A percentile compares a stretch with the other conserved stretches of the same genome.
Conservation (phyloP, 257 asterid genomes). For the Solanum paucissectum region DNA sequence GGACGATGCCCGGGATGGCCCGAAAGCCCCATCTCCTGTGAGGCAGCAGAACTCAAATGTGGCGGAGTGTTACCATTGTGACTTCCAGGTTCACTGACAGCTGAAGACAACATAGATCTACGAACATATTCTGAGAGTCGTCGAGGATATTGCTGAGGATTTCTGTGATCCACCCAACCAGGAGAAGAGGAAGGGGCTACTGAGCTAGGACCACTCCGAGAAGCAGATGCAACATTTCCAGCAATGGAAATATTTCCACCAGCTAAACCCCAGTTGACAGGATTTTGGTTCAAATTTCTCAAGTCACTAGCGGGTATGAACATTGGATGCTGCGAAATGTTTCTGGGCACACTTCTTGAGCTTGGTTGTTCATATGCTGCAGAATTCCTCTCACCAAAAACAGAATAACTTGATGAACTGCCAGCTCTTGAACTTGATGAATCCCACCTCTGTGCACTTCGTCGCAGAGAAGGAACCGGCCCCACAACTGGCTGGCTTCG, state of each 20-base stretch:
- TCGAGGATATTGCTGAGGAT: constrained; percentile 47
- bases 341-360: constrained; percentile 39
- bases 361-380: constrained; percentile 26
- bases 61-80: constrained; percentile 28
- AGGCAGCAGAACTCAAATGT: constrained; percentile 27
- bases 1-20: constrained; percentile 35
- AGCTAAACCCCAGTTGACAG: constrained; percentile 37
- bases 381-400: constrained; percentile 16
- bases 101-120: constrained; percentile 50
- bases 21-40: constrained; percentile 35
- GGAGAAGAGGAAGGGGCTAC: constrained; percentile 37
- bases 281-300: constrained; percentile 40
- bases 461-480: background rate
- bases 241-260: constrained; percentile 26
- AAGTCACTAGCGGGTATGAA: constrained; percentile 43
- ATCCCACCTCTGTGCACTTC: constrained; percentile 5
- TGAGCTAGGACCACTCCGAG: constrained; percentile 31
- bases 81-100: constrained; percentile 42
- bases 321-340: constrained; percentile 67
- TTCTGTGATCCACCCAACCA: constrained; percentile 44
- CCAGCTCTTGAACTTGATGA: constrained; percentile 7
- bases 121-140: constrained; percentile 63
- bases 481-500: background rate
- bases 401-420: background rate
- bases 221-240: constrained; percentile 38